Percentiles rank a stretch among this genome's conserved stretches.
These are phyloP conservation scores for Plicaturopsis crispa DNA, from an alignment of 768 basidiomycete genomes.

Conservation along the genomic window DNA sequence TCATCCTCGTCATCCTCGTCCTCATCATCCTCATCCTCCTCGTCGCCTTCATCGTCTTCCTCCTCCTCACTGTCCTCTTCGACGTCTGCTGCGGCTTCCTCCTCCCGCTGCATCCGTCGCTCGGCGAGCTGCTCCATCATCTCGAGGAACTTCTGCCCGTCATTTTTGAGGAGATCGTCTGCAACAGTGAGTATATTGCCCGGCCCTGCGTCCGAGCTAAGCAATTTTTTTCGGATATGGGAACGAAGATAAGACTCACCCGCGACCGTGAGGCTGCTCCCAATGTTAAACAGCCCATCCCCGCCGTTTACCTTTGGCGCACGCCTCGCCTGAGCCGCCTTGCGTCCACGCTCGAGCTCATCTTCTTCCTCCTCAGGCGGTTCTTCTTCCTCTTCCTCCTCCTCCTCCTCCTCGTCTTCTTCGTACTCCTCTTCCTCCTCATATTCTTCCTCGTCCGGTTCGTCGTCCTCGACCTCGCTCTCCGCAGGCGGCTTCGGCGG, in stretches of 20 bases:
- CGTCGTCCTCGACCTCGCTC: constrained; percentile 62
- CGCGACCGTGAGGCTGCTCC: constrained; percentile 76
- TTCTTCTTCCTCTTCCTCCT: constrained; percentile 66
- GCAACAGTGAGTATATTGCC: constrained; percentile 98
- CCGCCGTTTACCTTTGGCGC: constrained; percentile 28
- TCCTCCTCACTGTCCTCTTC: constrained; percentile 42
- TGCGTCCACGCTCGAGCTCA: constrained; percentile 36
- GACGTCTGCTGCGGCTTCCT: constrained; percentile 45
- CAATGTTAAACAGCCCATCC: constrained; percentile 74
- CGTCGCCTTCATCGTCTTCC: constrained; percentile 43
- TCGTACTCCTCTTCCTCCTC: constrained; percentile 53
- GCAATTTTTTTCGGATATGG: no score
- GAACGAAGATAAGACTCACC: constrained; percentile 42
- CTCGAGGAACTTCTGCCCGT: constrained; percentile 97
- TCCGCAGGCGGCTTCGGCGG: constrained; percentile 41
- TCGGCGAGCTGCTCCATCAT: constrained; percentile 99
- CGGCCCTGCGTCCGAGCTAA: constrained; percentile 42
- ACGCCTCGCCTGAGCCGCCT: constrained; percentile 6
- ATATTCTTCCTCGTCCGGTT: constrained; percentile 45
- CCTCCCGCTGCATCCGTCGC: constrained; percentile 86
- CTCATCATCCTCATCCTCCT: constrained; percentile 44
- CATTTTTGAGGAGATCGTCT: constrained; percentile 96
- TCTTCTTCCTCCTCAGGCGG: constrained; percentile 56
- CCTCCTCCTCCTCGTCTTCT: constrained; percentile 55
- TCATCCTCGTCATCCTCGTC: constrained; percentile 35